These are phyloP conservation scores for Lepiota venenata DNA, from an alignment of 768 basidiomycete species.

Conservation along the genomic window DNA sequence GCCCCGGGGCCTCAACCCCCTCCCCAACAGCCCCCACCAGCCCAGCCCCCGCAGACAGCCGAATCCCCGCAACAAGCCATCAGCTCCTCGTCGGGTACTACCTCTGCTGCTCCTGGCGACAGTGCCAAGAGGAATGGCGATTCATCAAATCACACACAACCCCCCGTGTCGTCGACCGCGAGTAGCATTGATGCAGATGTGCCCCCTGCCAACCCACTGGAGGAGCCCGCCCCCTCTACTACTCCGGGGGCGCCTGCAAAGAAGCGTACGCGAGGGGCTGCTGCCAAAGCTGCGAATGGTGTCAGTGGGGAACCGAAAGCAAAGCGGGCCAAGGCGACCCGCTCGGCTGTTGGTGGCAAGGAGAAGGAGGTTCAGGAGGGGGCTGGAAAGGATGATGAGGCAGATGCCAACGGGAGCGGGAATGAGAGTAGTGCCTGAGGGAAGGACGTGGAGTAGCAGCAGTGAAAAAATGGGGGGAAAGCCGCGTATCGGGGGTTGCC, in stretches of 20 bases:
- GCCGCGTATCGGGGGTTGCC: neutral
- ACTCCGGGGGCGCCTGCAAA: conserved; percentile 8
- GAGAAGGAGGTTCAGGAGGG: conserved; percentile 10
- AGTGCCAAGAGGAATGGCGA: conserved; percentile 25
- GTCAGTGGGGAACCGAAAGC: conserved; percentile 12
- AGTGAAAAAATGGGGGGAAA: too few species aligned
- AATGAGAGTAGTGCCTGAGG: conserved; percentile 9
- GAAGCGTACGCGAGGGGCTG: conserved; percentile 10
- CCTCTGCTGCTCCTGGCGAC: conserved; percentile 26
- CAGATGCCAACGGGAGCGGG: conserved; percentile 5
- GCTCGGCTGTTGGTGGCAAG: conserved; percentile 6
- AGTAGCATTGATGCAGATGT: conserved; percentile 12
- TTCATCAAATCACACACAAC: neutral
- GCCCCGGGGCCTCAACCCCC: conserved; percentile 16
- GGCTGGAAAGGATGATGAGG: neutral
- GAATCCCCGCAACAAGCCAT: neutral
- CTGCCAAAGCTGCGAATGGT: neutral
- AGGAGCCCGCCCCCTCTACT: conserved; percentile 19
- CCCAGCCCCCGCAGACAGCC: neutral
- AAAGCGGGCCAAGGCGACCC: conserved; percentile 13
- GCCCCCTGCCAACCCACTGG: conserved; percentile 20
- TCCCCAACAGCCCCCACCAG: neutral
- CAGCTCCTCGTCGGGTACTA: conserved; percentile 15
- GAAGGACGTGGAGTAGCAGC: neutral
- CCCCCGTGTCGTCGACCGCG: conserved; percentile 12